These are phyloP conservation scores for Eurotiales sp. DNA, from an alignment of 2,329 filamentous ascomycete genomes.

Conservation along the genomic window DNA sequence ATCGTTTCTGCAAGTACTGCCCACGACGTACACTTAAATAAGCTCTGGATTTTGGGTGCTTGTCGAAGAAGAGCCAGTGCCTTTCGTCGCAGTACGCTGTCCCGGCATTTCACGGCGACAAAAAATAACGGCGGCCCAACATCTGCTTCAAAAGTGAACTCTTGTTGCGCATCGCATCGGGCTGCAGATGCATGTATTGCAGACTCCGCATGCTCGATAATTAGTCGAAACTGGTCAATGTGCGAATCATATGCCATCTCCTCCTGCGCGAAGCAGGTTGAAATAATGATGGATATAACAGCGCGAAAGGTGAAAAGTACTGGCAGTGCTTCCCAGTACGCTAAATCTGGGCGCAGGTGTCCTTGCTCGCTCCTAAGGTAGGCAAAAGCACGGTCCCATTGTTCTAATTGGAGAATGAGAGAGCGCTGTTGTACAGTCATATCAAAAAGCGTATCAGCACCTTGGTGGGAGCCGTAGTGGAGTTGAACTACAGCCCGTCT, in stretches of 20 bases:
- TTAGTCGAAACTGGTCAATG: background rate
- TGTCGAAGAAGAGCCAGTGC: no score
- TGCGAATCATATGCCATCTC: background rate
- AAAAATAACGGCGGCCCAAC: constrained; percentile 17
- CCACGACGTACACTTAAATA: constrained; percentile 20
- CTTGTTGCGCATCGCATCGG: background rate
- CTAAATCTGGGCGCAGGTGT: background rate
- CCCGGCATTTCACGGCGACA: constrained; percentile 24
- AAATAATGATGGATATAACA: background rate
- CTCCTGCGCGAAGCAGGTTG: background rate
- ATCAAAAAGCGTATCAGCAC: no score
- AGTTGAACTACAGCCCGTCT: no score
- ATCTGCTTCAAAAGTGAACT: background rate
- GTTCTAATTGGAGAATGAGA: no score
- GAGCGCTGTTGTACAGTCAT: no score
- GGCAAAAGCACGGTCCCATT: no score
- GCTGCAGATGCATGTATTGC: background rate
- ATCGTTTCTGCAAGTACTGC: constrained; percentile 18
- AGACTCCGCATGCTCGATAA: background rate
- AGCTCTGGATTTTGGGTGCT: constrained; percentile 22
- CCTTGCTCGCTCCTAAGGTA: no score
- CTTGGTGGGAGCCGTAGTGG: no score
- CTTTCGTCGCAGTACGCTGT: constrained; percentile 19
- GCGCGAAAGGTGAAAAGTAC: background rate
- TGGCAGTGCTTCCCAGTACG: no score